A percentile compares a stretch with the other conserved stretches of the same genome.
phyloP scores from a whole-genome alignment of 495 filamentous ascomycete species.

The Podospora pseudocomata region DNA sequence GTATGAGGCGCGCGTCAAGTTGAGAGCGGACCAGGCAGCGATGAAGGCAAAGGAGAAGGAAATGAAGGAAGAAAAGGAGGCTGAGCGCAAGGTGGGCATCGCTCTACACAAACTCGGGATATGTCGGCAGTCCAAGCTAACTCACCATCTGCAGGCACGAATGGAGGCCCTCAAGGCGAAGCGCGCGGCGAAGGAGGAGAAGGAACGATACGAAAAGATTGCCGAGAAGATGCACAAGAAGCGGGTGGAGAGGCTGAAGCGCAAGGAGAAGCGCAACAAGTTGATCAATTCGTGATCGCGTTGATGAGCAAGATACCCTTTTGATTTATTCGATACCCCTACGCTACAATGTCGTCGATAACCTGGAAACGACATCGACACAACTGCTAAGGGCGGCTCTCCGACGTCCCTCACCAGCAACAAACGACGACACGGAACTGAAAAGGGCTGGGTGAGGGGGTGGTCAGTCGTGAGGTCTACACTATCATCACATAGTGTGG shows the following conservation, averaged over 20 bases:
- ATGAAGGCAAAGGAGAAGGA: slow-evolving; percentile 88
- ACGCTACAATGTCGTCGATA: background rate
- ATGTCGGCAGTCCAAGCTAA: slow-evolving; percentile 10
- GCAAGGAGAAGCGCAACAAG: slow-evolving; percentile 97
- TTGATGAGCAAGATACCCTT: background rate
- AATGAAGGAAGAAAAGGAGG: slow-evolving; percentile 93
- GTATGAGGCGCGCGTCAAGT: slow-evolving; percentile 68
- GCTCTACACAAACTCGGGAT: background rate
- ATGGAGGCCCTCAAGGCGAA: slow-evolving; percentile 78
- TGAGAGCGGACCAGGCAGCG: slow-evolving; percentile 60
- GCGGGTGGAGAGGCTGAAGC: slow-evolving; percentile 85
- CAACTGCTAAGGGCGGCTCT: background rate
- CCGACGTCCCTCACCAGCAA: background rate
- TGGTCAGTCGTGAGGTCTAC: background rate
- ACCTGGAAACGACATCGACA: background rate
- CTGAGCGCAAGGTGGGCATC: slow-evolving; percentile 67
- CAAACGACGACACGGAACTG: background rate
- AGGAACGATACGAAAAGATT: slow-evolving; percentile 89
- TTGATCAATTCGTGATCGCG: slow-evolving; percentile 75
- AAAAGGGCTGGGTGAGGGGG: background rate
- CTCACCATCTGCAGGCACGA: slow-evolving; percentile 51
- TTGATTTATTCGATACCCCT: slow-evolving; percentile 2
- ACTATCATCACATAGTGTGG: background rate
- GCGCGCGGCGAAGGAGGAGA: slow-evolving; percentile 83
- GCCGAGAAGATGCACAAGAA: slow-evolving; percentile 97